Evolutionary conservation across 139 green algal species (phyloP).

Genomic region (Coelastrella sp.): DNA sequence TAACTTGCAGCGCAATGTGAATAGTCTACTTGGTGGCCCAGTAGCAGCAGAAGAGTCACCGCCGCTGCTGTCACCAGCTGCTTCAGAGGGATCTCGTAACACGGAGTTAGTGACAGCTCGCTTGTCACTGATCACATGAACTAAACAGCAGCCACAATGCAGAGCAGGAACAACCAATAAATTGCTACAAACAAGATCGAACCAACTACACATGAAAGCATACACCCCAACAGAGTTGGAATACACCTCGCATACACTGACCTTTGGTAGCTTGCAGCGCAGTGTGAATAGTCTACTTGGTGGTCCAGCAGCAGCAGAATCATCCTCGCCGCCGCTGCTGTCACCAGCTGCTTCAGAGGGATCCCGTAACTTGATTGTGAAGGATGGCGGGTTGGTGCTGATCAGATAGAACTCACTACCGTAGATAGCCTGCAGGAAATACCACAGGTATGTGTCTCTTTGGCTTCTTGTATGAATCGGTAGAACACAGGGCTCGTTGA

Average conservation of each 20-base stretch:
- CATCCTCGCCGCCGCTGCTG: neutral
- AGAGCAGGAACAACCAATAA: too few relatives aligned
- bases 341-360: slow-evolving; percentile 6
- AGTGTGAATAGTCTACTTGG: too few relatives aligned
- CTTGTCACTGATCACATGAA: too few relatives aligned
- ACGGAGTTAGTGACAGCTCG: too few relatives aligned
- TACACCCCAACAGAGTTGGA: too few relatives aligned
- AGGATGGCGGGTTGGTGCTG: slow-evolving; percentile 41
- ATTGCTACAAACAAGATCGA: too few relatives aligned
- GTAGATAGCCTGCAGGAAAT: slow-evolving; percentile 37
- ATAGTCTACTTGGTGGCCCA: slow-evolving; percentile 45
- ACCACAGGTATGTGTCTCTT: neutral
- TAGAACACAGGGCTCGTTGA: too few relatives aligned
- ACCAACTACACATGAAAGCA: too few relatives aligned
- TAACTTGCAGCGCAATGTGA: slow-evolving; percentile 54
- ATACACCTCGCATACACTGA: neutral
- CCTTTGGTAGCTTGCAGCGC: slow-evolving; percentile 48
- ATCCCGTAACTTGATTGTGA: slow-evolving; percentile 53
- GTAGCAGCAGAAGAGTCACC: neutral
- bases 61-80: neutral
- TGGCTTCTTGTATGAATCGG: too few relatives aligned
- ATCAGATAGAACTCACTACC: slow-evolving; percentile 48
- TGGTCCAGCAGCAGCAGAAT: neutral
- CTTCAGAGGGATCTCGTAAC: slow-evolving; percentile 37
- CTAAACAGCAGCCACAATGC: neutral